These are phyloP conservation scores for Colletotrichum somersetense DNA, from an alignment of 2,329 filamentous ascomycete genomes.

Conservation along the genomic window DNA sequence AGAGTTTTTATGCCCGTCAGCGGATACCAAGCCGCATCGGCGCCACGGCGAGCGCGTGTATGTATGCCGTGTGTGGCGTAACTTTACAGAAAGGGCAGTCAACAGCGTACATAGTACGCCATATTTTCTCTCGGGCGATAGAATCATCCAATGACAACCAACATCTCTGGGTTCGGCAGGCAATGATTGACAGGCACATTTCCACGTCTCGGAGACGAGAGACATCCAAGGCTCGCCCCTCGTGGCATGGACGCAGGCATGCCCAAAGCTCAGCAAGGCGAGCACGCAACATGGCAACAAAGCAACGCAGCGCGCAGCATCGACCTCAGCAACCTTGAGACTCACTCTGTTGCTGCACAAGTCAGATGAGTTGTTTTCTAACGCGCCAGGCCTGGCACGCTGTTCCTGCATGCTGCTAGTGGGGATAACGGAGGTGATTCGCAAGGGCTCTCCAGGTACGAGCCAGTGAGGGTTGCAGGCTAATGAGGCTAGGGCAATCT, in stretches of 20 bases:
- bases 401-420: slow-evolving; percentile 42
- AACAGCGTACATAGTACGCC: neutral
- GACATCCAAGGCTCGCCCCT: neutral
- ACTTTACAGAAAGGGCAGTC: neutral
- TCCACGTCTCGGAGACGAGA: slow-evolving; percentile 18
- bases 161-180: slow-evolving; percentile 16
- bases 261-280: neutral
- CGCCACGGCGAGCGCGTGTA: slow-evolving; percentile 34
- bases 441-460: slow-evolving; percentile 38
- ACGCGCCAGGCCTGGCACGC: slow-evolving; percentile 22
- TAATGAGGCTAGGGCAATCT: neutral
- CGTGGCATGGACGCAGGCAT: neutral
- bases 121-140: neutral
- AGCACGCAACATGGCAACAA: slow-evolving; percentile 5
- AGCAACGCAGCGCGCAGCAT: slow-evolving; percentile 1
- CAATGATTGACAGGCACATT: slow-evolving; percentile 37
- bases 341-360: slow-evolving; percentile 9
- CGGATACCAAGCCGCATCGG: slow-evolving; percentile 34
- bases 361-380: slow-evolving; percentile 35
- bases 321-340: neutral
- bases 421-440: slow-evolving; percentile 35
- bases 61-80: neutral
- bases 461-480: slow-evolving; percentile 40
- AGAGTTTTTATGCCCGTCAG: slow-evolving; percentile 12
- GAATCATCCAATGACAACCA: slow-evolving; percentile 18